Conservation (phyloP, 768 basidiomycete species). For the Sarcodon sp. region DNA sequence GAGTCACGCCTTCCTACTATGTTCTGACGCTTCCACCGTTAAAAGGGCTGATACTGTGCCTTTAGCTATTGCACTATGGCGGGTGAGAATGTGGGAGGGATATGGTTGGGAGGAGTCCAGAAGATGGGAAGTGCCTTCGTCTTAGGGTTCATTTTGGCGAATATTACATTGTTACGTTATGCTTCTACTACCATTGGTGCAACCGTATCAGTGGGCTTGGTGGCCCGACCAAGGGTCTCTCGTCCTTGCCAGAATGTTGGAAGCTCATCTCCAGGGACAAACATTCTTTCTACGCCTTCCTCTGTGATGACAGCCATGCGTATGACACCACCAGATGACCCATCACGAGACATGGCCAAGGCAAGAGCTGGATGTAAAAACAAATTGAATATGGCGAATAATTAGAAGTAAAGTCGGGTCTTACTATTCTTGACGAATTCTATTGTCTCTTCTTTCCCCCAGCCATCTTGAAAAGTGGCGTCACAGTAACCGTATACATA, state of each 20-base stretch:
- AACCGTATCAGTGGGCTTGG: constrained; percentile 8
- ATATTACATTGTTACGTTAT: constrained; percentile 6
- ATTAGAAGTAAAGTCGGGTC: constrained; percentile 17
- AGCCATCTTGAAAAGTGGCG: constrained; percentile 91
- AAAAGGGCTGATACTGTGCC: constrained; percentile 47
- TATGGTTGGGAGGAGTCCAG: constrained; percentile 29
- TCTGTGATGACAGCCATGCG: constrained; percentile 96
- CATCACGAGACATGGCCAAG: constrained; percentile 95
- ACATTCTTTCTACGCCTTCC: constrained; percentile 82
- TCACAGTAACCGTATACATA: constrained; percentile 99
- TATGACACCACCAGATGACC: constrained; percentile 94
- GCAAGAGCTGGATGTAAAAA: constrained; percentile 59
- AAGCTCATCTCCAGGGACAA: constrained; percentile 83
- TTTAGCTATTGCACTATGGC: constrained; percentile 66
- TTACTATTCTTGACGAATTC: constrained; percentile 93
- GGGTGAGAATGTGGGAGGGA: constrained; percentile 67
- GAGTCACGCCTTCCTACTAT: constrained; percentile 62
- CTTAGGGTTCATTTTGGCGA: constrained; percentile 4
- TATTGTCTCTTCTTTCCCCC: constrained; percentile 81
- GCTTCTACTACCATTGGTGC: constrained; percentile 34
- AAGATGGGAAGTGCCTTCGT: constrained; percentile 10
- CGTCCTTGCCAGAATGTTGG: constrained; percentile 85
- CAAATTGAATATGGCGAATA: background rate
- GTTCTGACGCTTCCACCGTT: constrained; percentile 34
- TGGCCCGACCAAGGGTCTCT: constrained; percentile 42